Evolutionary conservation across 257 asterid species (phyloP), one percentile per base, ranked within the genome.

Genomic region (Ajuga chamaepitys): DNA sequence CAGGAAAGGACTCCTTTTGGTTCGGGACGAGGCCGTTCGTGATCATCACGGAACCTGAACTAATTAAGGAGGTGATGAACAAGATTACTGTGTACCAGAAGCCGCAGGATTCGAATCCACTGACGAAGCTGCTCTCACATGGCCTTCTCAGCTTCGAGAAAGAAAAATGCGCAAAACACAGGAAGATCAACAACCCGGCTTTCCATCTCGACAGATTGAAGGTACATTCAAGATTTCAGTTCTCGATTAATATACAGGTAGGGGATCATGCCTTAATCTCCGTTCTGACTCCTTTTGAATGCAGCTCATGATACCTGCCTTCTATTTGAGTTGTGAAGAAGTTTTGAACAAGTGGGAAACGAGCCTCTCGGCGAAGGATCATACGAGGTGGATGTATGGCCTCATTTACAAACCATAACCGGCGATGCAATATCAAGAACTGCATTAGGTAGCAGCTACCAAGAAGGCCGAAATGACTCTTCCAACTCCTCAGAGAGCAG

Each of bases 1-100:
- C 83, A 85, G 92, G 95, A 58, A 68, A 32, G 6, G 66, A 76
- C n/a, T 71, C 79, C 1, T 78, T 77, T 53, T n/a, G 93, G 95
- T 54, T 77, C 14, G 95, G 95, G 21, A 83, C 92, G 14, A 62
- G 16, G 5, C 86, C 95, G 2, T 3, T 60, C 0, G 66, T 86
- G 4, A 50, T 78, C 42, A 57, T 86, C 59, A 64, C 55, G 1
- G 83, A 86, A 1, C 71, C 86, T 22, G 84, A 72, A 20, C 66
- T 74, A 5, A 35, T 87, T 16, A 85, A 71, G 62, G 92, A 84
- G 63, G 77, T 85, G 10, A n/a, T 76, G 9, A 12, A 34, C 25
- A 81, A 80, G 78, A 28, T 16, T 46, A 8, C 57, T 50, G 17
- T 45, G 5, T 86, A 45, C 11, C 72, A 56, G 37, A 85, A 81